Conservation (phyloP, 2,329 filamentous ascomycete species). For the Monosporascus sp. region DNA sequence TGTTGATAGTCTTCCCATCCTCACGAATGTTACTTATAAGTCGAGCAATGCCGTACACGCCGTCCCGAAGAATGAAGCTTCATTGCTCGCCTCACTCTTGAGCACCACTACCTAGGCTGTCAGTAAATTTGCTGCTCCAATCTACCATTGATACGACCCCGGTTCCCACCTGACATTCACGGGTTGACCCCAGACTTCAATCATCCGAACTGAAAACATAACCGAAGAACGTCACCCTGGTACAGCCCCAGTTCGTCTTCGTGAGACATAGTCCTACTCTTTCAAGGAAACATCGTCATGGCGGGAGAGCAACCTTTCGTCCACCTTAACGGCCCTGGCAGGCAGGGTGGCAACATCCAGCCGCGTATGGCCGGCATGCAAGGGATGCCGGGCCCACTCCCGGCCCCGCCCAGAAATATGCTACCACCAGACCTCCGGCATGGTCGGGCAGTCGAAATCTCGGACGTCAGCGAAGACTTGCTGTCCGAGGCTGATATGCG, state of each 20-base stretch:
- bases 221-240: background rate
- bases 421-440: slow-evolving; percentile 2
- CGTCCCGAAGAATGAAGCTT: background rate
- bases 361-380: background rate
- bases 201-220: background rate
- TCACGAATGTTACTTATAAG: background rate
- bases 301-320: background rate
- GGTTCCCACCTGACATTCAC: background rate
- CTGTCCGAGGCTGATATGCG: slow-evolving; percentile 34
- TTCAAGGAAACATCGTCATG: background rate
- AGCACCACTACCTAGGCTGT: background rate
- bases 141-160: background rate
- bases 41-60: background rate
- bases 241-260: background rate
- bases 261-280: background rate
- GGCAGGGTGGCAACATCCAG: background rate
- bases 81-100: background rate
- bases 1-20: background rate
- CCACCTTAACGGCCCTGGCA: slow-evolving; percentile 2
- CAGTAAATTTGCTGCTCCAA: background rate
- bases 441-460: slow-evolving; percentile 19
- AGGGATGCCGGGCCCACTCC: background rate
- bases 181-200: background rate
- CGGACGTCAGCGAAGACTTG: slow-evolving; percentile 33
- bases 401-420: slow-evolving; percentile 1